Conservation (phyloP, 2,329 filamentous ascomycete species). For the Phialophora tarda region DNA sequence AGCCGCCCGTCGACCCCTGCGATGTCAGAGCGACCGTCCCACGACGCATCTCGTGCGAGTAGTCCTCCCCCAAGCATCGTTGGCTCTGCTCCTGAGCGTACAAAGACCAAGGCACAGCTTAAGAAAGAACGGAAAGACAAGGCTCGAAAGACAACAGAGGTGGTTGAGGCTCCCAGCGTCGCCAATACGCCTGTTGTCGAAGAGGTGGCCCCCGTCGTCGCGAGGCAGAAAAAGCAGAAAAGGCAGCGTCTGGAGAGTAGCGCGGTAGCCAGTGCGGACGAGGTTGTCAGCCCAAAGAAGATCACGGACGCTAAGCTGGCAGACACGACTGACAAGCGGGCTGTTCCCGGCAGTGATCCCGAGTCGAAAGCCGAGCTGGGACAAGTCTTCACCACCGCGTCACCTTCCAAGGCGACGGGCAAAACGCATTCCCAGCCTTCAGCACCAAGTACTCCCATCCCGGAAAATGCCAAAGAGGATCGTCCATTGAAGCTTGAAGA, state of each 20-base stretch:
- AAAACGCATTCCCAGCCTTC: constrained; percentile 12
- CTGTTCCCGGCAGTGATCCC: not conserved
- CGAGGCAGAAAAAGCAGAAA: constrained; percentile 66
- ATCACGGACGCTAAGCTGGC: constrained; percentile 2
- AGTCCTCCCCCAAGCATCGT: constrained; percentile 63
- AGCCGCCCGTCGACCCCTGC: constrained; percentile 66
- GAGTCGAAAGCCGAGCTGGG: constrained; percentile 16
- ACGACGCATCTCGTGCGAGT: constrained; percentile 63
- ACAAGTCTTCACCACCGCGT: constrained; percentile 4
- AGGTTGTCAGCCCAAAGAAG: constrained; percentile 10
- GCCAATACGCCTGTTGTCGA: constrained; percentile 46
- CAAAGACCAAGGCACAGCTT: constrained; percentile 66
- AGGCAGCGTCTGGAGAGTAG: constrained; percentile 38
- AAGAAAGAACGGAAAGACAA: constrained; percentile 64
- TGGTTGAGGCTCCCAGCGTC: constrained; percentile 46
- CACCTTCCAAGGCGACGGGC: constrained; percentile 3
- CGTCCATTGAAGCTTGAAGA: constrained; percentile 18
- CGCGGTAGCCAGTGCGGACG: constrained; percentile 24
- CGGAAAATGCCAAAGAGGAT: constrained; percentile 27
- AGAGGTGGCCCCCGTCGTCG: constrained; percentile 65
- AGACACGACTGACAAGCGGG: constrained; percentile 11
- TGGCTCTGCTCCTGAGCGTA: constrained; percentile 63
- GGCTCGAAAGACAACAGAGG: constrained; percentile 52
- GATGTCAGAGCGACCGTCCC: constrained; percentile 58
- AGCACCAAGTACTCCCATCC: constrained; percentile 17